Base-by-base conservation (phyloP, 1,284 basidiomycete genomes). In the Malassezia brasiliensis region DNA sequence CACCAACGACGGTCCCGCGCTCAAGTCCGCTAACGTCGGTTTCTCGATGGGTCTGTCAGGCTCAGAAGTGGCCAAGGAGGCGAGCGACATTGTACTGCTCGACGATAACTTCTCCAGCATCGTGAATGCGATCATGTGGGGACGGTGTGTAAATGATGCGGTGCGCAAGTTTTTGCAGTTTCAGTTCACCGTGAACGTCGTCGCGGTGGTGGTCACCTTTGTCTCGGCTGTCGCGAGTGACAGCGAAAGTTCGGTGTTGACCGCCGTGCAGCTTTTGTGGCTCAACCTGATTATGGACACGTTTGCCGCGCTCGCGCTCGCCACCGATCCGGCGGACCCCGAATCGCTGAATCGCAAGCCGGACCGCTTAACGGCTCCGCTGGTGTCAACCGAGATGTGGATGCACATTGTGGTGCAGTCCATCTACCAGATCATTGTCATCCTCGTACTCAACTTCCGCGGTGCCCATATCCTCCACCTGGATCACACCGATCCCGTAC, bases 111-210 rank as follows among this genome's bases (percentile, higher is more conserved):
- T 98, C 75, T 80, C 67, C 9, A 90, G 88, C 15, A 93, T 98
- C 73, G 89, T 96, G 63, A 86, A 89, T 68, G 93, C 91, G 53
- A 91, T 98, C 70, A 91, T 94, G 81, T 98, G 93, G 93, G 93
- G 93, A 42, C 88, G 93, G 56, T 93, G 90, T 74, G 91, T 98
- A 62, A 96, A 96, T 76, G 93, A 98, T 74, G 83, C 90, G 0
- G 93, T 96, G 60, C 85, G 87, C 75, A 96, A 96, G 79, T 98
- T 96, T 79, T 75, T 98, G 60, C 93, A 96, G 79, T 96, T 96
- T 82, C 94, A 98, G 79, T 82, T 98, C 63, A 90, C 88, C 9
- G 88, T 88, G 69, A 98, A 96, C 79, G 83, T 96, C 60, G 91
- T 90, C 5, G 93, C 93, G 44, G 91, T 96, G 56, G 76, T 93